Conservation (phyloP, 148 eudicot genomes). For the Chenopodium album region DNA sequence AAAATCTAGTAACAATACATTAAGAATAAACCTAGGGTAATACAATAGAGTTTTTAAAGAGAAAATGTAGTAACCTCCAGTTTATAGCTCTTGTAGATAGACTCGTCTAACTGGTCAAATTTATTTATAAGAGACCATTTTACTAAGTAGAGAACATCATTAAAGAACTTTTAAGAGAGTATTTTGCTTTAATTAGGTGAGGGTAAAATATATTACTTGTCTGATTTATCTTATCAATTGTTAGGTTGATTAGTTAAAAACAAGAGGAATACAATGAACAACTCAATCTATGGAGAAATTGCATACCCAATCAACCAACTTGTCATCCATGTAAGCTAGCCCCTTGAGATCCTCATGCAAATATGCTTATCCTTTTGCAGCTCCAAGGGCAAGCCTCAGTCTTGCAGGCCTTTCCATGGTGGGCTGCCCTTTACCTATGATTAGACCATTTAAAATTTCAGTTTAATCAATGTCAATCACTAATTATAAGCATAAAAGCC, state of each 20-base stretch:
- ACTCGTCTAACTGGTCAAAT: too few relatives aligned
- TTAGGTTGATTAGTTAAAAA: neutral
- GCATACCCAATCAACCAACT: slow-evolving; percentile 96
- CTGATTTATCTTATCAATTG: neutral
- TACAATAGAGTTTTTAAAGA: too few relatives aligned
- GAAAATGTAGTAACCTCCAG: too few relatives aligned
- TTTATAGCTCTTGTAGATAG: too few relatives aligned
- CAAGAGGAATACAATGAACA: neutral
- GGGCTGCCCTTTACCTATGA: slow-evolving; percentile 58
- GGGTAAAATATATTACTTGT: neutral
- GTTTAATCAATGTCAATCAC: slow-evolving; percentile 13
- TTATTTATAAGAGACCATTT: too few relatives aligned
- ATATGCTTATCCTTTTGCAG: slow-evolving; percentile 85
- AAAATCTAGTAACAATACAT: too few relatives aligned
- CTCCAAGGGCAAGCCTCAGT: slow-evolving; percentile 66
- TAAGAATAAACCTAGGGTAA: too few relatives aligned
- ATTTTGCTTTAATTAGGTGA: too few relatives aligned
- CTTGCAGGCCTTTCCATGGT: slow-evolving; percentile 62
- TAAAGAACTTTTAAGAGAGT: too few relatives aligned
- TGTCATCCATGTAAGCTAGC: slow-evolving; percentile 75
- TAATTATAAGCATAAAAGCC: slow-evolving; percentile 1
- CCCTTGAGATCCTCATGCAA: slow-evolving; percentile 88
- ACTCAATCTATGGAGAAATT: neutral
- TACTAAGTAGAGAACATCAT: too few relatives aligned
- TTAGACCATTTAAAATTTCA: slow-evolving; percentile 8